Evolutionary conservation across 768 basidiomycete genomes (phyloP), one percentile per base, ranked within the genome.

Genomic region (Phallus indusiatus): DNA sequence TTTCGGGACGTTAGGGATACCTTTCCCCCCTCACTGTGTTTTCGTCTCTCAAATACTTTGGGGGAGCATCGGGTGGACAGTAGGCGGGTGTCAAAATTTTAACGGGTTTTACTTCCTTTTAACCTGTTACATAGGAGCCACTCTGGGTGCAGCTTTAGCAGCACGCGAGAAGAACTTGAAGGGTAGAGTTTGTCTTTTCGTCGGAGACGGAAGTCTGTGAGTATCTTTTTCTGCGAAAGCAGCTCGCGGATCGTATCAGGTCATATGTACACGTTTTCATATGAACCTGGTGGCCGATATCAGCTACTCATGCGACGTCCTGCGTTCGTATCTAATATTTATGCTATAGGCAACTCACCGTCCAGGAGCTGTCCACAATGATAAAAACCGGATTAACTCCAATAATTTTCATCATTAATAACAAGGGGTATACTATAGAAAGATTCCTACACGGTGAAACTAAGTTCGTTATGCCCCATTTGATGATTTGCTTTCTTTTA

Each of bases 61-160:
- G 85, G 94, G 94, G 53, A 86, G 86, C 60, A 96, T 97, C 64
- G 94, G 94, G 0, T 96, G 87, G 86, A 83, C 86, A 17, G 82
- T 88, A 46, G 90, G 90, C 74, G 69, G 73, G 76, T 64, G 10
- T 0, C 1, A 6, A 0, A n/a, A 16, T 24, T 7, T 49, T 24
- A 53, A 47, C 42, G 20, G n/a, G 6, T 51, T 20, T 60, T 54
- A 36, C 47, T 9, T 7, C 56, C n/a, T 1, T 11, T 33, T 59
- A 18, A 33, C 17, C 9, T 36, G 16, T 2, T 20, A 53, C 34
- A 20, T 50, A 81, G 81, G 82, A 7, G 81, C 81, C 49, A 78
- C 81, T 17, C 78, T 94, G 0, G 92, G 93, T 34, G 86, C 86
- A 6, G 87, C 90, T 2, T 74, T 94, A 34, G 94, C 88, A 1